These are phyloP conservation scores for Hanseniaspora gamundiae DNA, from an alignment of 1,139 yeast species.

Conservation along the genomic window DNA sequence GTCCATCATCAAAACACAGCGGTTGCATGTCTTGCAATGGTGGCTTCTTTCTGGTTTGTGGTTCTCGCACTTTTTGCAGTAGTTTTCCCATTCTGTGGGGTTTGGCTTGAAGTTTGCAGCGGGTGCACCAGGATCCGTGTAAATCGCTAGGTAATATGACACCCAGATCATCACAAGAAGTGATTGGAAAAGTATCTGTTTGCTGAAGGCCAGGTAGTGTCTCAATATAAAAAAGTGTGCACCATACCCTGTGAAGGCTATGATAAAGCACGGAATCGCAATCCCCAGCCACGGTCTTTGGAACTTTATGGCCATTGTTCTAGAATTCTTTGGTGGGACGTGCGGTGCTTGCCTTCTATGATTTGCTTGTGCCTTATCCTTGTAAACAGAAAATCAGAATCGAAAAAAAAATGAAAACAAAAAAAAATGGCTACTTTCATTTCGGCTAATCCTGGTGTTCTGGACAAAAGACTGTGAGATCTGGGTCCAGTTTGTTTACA, in stretches of 20 bases:
- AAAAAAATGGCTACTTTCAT: too few species aligned
- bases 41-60: conserved; percentile 71
- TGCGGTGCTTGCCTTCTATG: too few species aligned
- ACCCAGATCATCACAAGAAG: conserved; percentile 55
- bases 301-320: conserved; percentile 28
- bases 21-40: conserved; percentile 55
- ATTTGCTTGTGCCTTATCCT: too few species aligned
- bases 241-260: conserved; percentile 51
- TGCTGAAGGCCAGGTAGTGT: conserved; percentile 28
- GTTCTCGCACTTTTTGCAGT: conserved; percentile 52
- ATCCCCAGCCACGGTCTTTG: conserved; percentile 48
- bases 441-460: too few species aligned
- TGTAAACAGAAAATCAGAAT: too few species aligned
- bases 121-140: conserved; percentile 48
- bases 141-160: conserved; percentile 50
- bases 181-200: conserved; percentile 39
- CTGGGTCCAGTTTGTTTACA: too few species aligned
- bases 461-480: too few species aligned
- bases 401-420: too few species aligned
- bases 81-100: conserved; percentile 39
- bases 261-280: conserved; percentile 55
- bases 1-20: conserved; percentile 69
- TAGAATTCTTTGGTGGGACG: too few species aligned
- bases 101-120: conserved; percentile 30
- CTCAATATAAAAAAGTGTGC: conserved; percentile 47